phyloP scores from a whole-genome alignment of 441 rosid genomes.

The Capsella rubella region DNA sequence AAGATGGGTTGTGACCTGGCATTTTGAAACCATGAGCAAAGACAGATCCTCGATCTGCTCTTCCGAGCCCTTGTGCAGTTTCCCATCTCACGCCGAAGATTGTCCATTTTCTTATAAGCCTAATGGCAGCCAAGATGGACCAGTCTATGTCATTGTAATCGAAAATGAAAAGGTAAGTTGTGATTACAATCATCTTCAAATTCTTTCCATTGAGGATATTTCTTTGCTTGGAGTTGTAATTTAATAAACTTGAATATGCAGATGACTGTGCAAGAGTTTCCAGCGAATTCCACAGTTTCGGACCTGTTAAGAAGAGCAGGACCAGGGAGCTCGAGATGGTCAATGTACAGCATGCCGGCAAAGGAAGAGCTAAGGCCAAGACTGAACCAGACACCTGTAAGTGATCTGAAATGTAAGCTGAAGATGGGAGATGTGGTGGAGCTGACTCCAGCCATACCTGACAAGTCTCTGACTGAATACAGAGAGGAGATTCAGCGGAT shows the following conservation, averaged over 20 bases:
- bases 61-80: constrained; percentile 61
- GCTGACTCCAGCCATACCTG: constrained; percentile 80
- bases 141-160: constrained; percentile 76
- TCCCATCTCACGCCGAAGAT: constrained; percentile 76
- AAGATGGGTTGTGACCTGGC: constrained; percentile 95
- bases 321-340: constrained; percentile 74
- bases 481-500: constrained; percentile 91
- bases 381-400: constrained; percentile 71
- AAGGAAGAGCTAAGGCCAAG: constrained; percentile 90
- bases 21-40: constrained; percentile 84
- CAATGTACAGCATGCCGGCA: constrained; percentile 68
- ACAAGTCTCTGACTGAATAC: constrained; percentile 83
- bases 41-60: constrained; percentile 56
- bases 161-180: constrained; percentile 83
- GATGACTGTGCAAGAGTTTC: constrained; percentile 97
- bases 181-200: background rate
- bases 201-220: background rate
- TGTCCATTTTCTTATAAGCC: constrained; percentile 82
- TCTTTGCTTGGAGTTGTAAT: constrained; percentile 9
- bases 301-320: constrained; percentile 79
- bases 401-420: constrained; percentile 69
- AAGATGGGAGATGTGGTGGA: constrained; percentile 97
- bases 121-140: constrained; percentile 64
- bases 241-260: constrained; percentile 42
- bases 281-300: constrained; percentile 70